These are phyloP conservation scores for Thymus quinquecostatus DNA, from an alignment of 257 asterid genomes.

Conservation along the genomic window DNA sequence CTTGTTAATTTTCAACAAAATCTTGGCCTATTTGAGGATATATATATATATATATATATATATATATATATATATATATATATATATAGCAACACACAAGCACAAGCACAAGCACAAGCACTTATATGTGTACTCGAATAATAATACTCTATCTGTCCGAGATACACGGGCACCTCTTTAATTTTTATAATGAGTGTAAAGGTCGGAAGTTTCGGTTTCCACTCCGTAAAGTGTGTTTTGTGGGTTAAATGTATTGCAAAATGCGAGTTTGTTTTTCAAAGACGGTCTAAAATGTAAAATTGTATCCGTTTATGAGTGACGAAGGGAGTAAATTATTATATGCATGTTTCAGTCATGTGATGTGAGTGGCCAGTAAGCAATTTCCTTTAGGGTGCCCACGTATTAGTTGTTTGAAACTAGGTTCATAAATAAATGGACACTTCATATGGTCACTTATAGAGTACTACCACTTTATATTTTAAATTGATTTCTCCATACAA, in stretches of 20 bases:
- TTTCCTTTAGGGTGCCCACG: constrained; percentile 8
- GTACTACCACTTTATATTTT: background rate
- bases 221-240: no score
- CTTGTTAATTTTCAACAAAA: background rate
- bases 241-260: no score
- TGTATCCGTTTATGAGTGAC: no score
- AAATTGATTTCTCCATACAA: background rate
- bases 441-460: background rate
- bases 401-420: background rate
- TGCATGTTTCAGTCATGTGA: constrained; percentile 15
- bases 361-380: constrained; percentile 37
- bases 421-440: background rate
- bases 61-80: no score
- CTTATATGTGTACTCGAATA: background rate
- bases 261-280: no score
- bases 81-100: no score
- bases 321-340: no score
- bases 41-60: background rate
- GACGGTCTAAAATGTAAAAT: no score
- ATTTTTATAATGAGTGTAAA: no score
- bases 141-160: no score
- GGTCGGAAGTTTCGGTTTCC: no score
- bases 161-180: no score
- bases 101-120: background rate
- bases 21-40: constrained; percentile 14